A percentile compares a stretch with the other conserved stretches of the same genome.
These are phyloP conservation scores for Singerocomus inundabilis DNA, from an alignment of 1,284 basidiomycete genomes.

Conservation along the genomic window DNA sequence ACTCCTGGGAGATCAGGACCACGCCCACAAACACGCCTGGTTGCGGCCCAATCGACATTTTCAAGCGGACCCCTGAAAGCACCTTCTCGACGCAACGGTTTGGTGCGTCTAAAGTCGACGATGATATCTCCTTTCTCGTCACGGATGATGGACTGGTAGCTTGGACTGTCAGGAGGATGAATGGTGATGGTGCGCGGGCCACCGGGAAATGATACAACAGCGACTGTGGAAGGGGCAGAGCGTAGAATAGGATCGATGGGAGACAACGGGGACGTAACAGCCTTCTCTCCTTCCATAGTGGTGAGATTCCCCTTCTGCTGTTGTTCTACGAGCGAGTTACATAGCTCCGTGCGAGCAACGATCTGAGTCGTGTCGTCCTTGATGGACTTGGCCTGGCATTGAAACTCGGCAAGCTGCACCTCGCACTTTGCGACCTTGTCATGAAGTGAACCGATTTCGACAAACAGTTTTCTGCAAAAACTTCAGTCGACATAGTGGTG, in stretches of 20 bases:
- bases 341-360: conserved; percentile 6
- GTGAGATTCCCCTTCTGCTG: conserved; percentile 12
- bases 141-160: conserved; percentile 13
- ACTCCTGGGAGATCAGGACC: not conserved
- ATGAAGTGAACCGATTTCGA: conserved; percentile 13
- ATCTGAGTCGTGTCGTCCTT: conserved; percentile 12
- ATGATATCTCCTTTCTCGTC: conserved; percentile 23
- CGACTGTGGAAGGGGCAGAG: conserved; percentile 4
- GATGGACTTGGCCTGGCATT: not conserved
- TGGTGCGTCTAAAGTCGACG: conserved; percentile 10
- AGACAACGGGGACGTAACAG: not conserved
- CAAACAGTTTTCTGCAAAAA: conserved; percentile 8
- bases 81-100: conserved; percentile 22
- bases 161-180: conserved; percentile 22
- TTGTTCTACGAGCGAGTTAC: conserved; percentile 1
- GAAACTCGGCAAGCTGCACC: conserved; percentile 7
- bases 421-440: conserved; percentile 14
- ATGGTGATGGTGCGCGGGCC: conserved; percentile 29
- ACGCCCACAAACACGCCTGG: conserved; percentile 17
- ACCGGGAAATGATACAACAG: conserved; percentile 23
- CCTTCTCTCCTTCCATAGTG: not conserved
- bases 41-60: conserved; percentile 11
- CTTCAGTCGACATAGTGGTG: not conserved
- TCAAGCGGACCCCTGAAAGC: conserved; percentile 20
- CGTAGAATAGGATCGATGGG: not conserved